Evolutionary conservation across 768 basidiomycete genomes (phyloP), one percentile per base, ranked within the genome.

Genomic region (Termitomyces heimii): DNA sequence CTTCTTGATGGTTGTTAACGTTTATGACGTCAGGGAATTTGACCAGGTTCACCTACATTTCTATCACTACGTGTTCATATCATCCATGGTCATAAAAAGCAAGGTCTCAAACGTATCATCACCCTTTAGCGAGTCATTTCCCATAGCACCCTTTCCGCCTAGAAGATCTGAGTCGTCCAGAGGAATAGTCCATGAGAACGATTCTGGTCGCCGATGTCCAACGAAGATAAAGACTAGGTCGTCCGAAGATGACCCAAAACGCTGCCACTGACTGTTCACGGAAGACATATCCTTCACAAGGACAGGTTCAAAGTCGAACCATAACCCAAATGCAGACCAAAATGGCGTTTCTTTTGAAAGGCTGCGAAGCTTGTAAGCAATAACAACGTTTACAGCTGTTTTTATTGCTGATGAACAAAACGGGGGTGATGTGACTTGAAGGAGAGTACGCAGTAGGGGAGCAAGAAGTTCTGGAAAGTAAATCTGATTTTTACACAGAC

Each of bases 381-480:
- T 82, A 31, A 88, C 68, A 47, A 93, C 65, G 13, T 74, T 60
- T 35, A 73, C 71, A 5, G 66, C 58, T 42, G 42, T 13, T 26
- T 40, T 42, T 40, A 56, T 29, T 12, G 57, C 26, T 10, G 53
- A 29, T n/a, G 63, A 56, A 34, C 60, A 55, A 43, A 79, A 81
- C 0, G 78, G 72, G 5, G 75, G 75, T 1, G 85, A 82, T 0
- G 92, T 86, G 22, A 94, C 75, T 22, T 87, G 80, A 3, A 96
- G 71, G 13, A 95, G 76, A 2, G 88, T 84, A 2, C 86, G 82
- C 20, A 95, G 73, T 18, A 95, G 80, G 5, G 88, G 88, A 0
- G 84, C 88, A 12, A 92, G 76, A 1, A 95, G 80, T 57, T 89
- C 83, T 0, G 90, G 89, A 65, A 94, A 94, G 70, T 95, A 95